Evolutionary conservation across 805 yeast genomes (phyloP), one percentile per base, ranked within the genome.

Genomic region (Nakazawaea anatomiae): DNA sequence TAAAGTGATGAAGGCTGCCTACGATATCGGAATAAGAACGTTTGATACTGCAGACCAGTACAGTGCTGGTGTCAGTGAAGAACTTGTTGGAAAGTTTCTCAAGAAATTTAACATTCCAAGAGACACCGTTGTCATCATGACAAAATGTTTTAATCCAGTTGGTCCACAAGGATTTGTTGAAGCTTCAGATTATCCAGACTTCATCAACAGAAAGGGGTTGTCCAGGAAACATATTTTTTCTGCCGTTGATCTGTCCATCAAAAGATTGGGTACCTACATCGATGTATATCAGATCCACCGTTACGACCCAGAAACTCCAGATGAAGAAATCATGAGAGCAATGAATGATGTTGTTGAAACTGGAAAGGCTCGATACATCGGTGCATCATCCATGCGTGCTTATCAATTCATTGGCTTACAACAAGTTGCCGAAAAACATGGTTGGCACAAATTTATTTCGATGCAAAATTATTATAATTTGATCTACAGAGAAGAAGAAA

Each of bases 341-440:
- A 65, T 81, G 58, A 74, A 82, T 57, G 80, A 75, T 54, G 70
- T 77, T 9, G 74, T 78, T 25, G 64, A 67, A 31, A 51, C 58
- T 36, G 83, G 84, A 11, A 59, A 65, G 32, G 71, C 69, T 11
- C 8, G 35, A 32, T 32, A 32, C 11, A 32, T 32, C 51, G 86
- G 87, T 27, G 85, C 86, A 2, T 80, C 84, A 1, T 67, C 82
- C 2, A 81, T 82, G 86, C 68, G 69, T 55, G 76, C 81, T 2
- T 61, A 65, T 25, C 81, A 82, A 56, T 80, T 82, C 59, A 77
- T 71, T 6, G 72, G 72, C 52, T 57, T 79, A 57, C 87, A 83
- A 58, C 66, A 63, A 52, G 65, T 73, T 48, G 87, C 88, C 3
- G 85, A 82, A 48, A 69, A 69, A 59, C 55, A 75, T 56, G 76